Evolutionary conservation across 805 yeast species (phyloP), one percentile per base, ranked within the genome.

Genomic region (Ogataea siamensis): DNA sequence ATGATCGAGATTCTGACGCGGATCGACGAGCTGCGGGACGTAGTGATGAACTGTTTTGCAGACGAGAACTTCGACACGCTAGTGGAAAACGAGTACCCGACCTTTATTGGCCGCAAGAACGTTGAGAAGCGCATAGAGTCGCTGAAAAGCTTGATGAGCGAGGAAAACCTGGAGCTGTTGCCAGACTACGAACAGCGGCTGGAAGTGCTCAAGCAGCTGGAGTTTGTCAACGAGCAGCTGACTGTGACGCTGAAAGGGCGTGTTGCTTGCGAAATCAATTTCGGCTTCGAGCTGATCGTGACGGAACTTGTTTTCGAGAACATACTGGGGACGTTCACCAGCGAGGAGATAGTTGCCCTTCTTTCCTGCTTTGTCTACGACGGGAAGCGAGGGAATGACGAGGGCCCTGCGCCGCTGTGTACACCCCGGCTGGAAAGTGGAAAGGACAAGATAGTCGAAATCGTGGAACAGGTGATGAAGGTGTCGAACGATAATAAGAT

Each of bases 341-440:
- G 97, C 0, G 96, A 88, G 55, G 99, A 93, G 61, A 88, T 93
- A 45, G 97, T 89, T n/a, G 98, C 98, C 0, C 67, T 93, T 33
- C 63, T 93, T 21, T 87, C 97, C 0, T 87, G 85, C 24, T 93
- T 93, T 65, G 95, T 93, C 1, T 93, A 86, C 56, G 97, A 93
- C 54, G 98, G 97, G 1, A 71, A 77, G 12, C 70, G 75, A 15
- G 78, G 74, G 24, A 73, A 76, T 17, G 79, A 71, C 12, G 94
- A 81, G 42, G 77, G 74, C 1, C 63, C 66, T n/a, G 39, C 34
- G n/a, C 40, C 51, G 1, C 30, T 60, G 21, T 60, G 73, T 5
- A 84, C 96, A 0, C 95, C 96, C 16, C 70, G 94, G 34, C 70
- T 93, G 35, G 93, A 85, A 36, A 73, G 68, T 45, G 95, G 94